Evolutionary conservation across 2,329 filamentous ascomycete species (phyloP).

Genomic region (Scytalidium lignicola): DNA sequence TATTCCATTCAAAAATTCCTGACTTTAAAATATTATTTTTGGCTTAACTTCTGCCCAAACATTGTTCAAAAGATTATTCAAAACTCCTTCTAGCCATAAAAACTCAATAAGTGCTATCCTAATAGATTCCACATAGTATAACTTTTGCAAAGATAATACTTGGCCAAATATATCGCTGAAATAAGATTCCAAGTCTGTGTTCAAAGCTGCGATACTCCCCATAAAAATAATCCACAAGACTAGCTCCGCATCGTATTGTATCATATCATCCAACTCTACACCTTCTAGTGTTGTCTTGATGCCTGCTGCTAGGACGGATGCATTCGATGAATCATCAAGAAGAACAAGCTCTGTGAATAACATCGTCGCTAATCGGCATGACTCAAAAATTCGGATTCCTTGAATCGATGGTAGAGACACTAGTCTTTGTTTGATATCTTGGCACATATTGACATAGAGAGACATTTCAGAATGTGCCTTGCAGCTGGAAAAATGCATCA

Average conservation of each 20-base stretch:
- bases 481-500: constrained; percentile 1
- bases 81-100: constrained; percentile 3
- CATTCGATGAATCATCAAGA: background rate
- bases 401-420: background rate
- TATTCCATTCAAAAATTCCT: background rate
- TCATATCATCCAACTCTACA: background rate
- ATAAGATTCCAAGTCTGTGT: background rate
- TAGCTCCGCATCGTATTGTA: background rate
- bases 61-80: background rate
- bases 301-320: background rate
- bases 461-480: constrained; percentile 1
- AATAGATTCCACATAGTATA: constrained; percentile 1
- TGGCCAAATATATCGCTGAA: constrained; percentile 1
- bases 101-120: constrained; percentile 1
- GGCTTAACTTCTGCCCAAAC: background rate
- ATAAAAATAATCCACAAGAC: constrained; percentile 3
- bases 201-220: background rate
- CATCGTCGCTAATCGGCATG: constrained; percentile 1
- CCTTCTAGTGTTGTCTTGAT: constrained; percentile 1
- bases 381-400: background rate
- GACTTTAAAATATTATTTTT: background rate
- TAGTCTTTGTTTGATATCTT: background rate
- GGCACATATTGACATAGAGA: background rate
- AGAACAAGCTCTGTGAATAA: background rate
- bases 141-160: background rate